phyloP scores from a whole-genome alignment of 2,329 filamentous ascomycete species.

The Albifimbria verrucaria region DNA sequence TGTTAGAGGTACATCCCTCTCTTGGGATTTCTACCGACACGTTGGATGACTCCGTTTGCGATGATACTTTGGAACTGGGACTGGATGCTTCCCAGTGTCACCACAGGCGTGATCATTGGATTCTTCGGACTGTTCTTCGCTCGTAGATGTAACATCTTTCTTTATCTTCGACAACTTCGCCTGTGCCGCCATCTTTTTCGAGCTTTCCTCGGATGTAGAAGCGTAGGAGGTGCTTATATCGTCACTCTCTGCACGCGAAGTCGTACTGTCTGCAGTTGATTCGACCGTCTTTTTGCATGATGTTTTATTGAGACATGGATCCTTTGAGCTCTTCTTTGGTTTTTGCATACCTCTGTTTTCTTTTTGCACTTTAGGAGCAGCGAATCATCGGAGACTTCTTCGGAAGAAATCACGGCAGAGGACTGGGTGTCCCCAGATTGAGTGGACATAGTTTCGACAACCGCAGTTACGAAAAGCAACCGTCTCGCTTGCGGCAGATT shows the following conservation, averaged over 20 bases:
- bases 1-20: no score
- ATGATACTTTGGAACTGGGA: background rate
- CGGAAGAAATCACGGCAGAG: background rate
- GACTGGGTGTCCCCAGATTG: background rate
- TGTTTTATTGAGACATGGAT: background rate
- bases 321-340: background rate
- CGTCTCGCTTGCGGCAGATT: no score
- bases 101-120: background rate
- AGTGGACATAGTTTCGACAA: background rate
- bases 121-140: background rate
- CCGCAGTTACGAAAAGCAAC: no score
- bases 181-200: no score
- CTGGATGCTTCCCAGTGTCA: background rate
- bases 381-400: background rate
- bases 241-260: background rate
- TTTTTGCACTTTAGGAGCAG: background rate
- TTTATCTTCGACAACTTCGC: no score
- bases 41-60: background rate
- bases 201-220: no score
- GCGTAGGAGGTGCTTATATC: no score
- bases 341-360: background rate
- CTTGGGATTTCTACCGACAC: no score
- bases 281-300: background rate
- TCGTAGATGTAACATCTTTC: no score
- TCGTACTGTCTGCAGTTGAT: background rate